Evolutionary conservation across 805 yeast genomes (phyloP).

Genomic region (Ogataea pignaliae): DNA sequence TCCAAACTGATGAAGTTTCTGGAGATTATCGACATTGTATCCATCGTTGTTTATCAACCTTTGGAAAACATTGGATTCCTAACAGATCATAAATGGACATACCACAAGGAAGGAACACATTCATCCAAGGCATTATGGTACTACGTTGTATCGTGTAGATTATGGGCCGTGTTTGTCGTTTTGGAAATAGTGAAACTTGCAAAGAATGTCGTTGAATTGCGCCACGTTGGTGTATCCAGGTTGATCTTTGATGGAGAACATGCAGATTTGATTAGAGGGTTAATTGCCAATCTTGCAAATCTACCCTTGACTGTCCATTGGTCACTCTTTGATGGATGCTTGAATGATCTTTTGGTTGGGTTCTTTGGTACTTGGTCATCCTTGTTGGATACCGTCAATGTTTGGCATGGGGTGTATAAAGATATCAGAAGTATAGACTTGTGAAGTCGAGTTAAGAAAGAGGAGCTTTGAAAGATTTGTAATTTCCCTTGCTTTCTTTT

Average conservation of each 20-base stretch:
- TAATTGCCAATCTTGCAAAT: conserved; percentile 30
- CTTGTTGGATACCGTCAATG: conserved; percentile 18
- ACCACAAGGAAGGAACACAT: conserved; percentile 12
- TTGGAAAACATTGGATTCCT: conserved; percentile 33
- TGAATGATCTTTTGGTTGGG: conserved; percentile 29
- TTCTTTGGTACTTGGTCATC: conserved; percentile 30
- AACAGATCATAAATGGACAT: conserved; percentile 29
- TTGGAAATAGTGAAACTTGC: conserved; percentile 25
- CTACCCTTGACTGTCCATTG: conserved; percentile 36
- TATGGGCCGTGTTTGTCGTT: conserved; percentile 34
- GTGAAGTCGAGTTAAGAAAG: background rate
- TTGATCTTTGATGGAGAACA: conserved; percentile 9
- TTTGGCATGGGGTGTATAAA: conserved; percentile 16
- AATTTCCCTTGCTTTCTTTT: conserved; percentile 4
- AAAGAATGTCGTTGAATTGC: conserved; percentile 4
- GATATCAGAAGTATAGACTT: conserved; percentile 10
- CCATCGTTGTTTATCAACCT: conserved; percentile 30
- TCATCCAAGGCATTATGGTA: conserved; percentile 20
- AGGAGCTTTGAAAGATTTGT: no score
- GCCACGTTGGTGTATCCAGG: conserved; percentile 3
- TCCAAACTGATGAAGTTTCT: conserved; percentile 18
- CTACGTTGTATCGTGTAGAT: conserved; percentile 27
- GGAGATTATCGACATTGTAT: conserved; percentile 21
- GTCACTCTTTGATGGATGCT: conserved; percentile 32
- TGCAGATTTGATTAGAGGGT: conserved; percentile 10